phyloP scores from a whole-genome alignment of 2,329 filamentous ascomycete species.

The Colletotrichum liaoningense region DNA sequence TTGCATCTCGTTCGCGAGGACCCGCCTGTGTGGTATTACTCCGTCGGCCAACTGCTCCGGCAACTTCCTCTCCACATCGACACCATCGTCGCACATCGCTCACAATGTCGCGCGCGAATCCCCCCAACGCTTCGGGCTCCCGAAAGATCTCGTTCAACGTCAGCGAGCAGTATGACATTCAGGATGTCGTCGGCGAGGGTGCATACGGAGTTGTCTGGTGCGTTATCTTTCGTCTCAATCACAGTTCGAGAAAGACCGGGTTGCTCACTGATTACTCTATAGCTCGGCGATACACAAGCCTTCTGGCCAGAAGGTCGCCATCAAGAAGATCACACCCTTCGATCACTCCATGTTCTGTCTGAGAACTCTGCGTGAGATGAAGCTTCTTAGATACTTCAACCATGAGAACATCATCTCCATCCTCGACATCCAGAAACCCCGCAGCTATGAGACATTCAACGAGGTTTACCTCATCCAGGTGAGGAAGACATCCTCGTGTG shows the following conservation, averaged over 20 bases:
- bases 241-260: slow-evolving; percentile 22
- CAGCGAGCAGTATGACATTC: slow-evolving; percentile 99
- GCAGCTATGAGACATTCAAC: slow-evolving; percentile 95
- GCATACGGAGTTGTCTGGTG: slow-evolving; percentile 99
- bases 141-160: slow-evolving; percentile 99
- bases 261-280: slow-evolving; percentile 15
- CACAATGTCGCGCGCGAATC: slow-evolving; percentile 67
- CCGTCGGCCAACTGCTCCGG: slow-evolving; percentile 10
- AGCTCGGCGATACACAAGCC: slow-evolving; percentile 98
- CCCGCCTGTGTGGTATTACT: slow-evolving; percentile 24
- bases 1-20: slow-evolving; percentile 25
- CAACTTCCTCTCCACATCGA: slow-evolving; percentile 9
- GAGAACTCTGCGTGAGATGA: slow-evolving; percentile 98
- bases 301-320: slow-evolving; percentile 97
- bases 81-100: slow-evolving; percentile 31
- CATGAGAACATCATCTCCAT: slow-evolving; percentile 99
- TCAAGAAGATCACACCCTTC: slow-evolving; percentile 99
- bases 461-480: slow-evolving; percentile 99
- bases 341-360: slow-evolving; percentile 99
- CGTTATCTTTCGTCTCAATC: slow-evolving; percentile 47
- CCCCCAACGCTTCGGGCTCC: slow-evolving; percentile 70
- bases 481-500: slow-evolving; percentile 41
- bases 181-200: slow-evolving; percentile 98
- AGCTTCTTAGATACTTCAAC: slow-evolving; percentile 98
- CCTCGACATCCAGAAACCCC: slow-evolving; percentile 97